phyloP scores from a whole-genome alignment of 495 filamentous ascomycete species.

The Talaromyces trachyspermus region DNA sequence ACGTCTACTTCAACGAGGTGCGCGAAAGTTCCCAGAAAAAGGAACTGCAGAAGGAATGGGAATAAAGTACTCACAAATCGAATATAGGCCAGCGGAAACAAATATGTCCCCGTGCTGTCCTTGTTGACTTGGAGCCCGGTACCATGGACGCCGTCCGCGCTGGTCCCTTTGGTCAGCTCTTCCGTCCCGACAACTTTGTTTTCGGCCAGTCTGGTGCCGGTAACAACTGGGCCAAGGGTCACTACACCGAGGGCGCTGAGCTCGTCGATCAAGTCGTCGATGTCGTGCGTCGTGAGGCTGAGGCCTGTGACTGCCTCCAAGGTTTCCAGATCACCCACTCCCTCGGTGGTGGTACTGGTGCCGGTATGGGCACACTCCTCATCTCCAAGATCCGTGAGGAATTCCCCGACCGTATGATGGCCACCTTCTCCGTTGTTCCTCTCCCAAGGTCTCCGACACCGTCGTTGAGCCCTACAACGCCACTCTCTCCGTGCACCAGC shows the following conservation, averaged over 20 bases:
- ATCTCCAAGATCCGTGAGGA: slow-evolving; percentile 99
- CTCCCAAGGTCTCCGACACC: slow-evolving; percentile 99
- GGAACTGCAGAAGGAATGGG: background rate
- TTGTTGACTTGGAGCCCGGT: slow-evolving; percentile 95
- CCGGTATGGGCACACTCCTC: slow-evolving; percentile 98
- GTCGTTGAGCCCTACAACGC: slow-evolving; percentile 99
- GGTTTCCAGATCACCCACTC: slow-evolving; percentile 99
- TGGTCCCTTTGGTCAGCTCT: slow-evolving; percentile 97
- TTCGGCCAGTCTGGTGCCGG: slow-evolving; percentile 99
- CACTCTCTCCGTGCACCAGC: slow-evolving; percentile 97
- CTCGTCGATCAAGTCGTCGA: slow-evolving; percentile 97
- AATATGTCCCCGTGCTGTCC: slow-evolving; percentile 99
- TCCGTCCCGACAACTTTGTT: slow-evolving; percentile 99
- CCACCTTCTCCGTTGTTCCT: slow-evolving; percentile 98
- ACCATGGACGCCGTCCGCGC: slow-evolving; percentile 99
- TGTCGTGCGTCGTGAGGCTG: slow-evolving; percentile 97
- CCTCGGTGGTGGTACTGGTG: slow-evolving; percentile 99
- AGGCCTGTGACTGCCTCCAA: slow-evolving; percentile 99
- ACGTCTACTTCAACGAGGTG: slow-evolving; percentile 99
- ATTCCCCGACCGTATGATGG: slow-evolving; percentile 99
- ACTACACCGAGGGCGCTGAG: slow-evolving; percentile 99
- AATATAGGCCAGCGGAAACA: slow-evolving; percentile 80
- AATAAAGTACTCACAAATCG: slow-evolving; percentile 16
- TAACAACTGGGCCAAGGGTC: slow-evolving; percentile 99
- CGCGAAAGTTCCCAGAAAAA: slow-evolving; percentile 12